Evolutionary conservation across 1,284 basidiomycete species (phyloP), one percentile per base, ranked within the genome.

Genomic region (Gymnopus androsaceus): DNA sequence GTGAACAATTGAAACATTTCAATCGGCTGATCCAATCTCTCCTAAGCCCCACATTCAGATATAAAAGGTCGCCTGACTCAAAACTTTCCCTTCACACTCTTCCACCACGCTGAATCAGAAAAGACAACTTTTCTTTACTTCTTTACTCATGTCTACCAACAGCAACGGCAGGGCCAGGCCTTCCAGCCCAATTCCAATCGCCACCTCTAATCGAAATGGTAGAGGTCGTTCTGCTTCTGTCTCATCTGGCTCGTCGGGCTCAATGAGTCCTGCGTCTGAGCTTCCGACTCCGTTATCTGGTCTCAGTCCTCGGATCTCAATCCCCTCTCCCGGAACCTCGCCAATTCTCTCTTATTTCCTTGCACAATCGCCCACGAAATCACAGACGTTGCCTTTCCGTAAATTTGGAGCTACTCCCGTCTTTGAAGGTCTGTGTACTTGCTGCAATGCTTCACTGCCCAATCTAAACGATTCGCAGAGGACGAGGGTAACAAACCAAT

Each of bases 341-440:
- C 87, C 88, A 46, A 84, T 90, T 58, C 69, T 90, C 51, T 82
- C 82, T 48, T 85, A 87, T 67, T 85, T 87, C 68, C 69, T 89
- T 50, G 75, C 79, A 50, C 81, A 85, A 58, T 82, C 85, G 3
- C 84, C 87, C 17, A 75, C 48, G 3, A 82, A 75, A 59, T 66
- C 69, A 33, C 70, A 75, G 28, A 42, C 84, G 2, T 86, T 87
- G 66, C 85, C 88, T 8, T 85, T 85, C 73, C 80, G 79, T 46
- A 78, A 76, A 45, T 79, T 85, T 58, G 74, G 76, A 2, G 73
- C 77, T 1, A 68, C 82, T 3, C 79, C 83, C 36, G 77, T 87
- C 15, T 75, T 80, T 58, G 86, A 89, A 76, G 87, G 87, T 88
- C 49, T 44, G 68, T 69, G 38, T 34, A 34, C 34, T 37, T 19